Percentiles rank a stretch among this genome's conserved stretches.
Evolutionary conservation across 2,329 filamentous ascomycete genomes (phyloP).

Genomic region (Fusarium sp.): DNA sequence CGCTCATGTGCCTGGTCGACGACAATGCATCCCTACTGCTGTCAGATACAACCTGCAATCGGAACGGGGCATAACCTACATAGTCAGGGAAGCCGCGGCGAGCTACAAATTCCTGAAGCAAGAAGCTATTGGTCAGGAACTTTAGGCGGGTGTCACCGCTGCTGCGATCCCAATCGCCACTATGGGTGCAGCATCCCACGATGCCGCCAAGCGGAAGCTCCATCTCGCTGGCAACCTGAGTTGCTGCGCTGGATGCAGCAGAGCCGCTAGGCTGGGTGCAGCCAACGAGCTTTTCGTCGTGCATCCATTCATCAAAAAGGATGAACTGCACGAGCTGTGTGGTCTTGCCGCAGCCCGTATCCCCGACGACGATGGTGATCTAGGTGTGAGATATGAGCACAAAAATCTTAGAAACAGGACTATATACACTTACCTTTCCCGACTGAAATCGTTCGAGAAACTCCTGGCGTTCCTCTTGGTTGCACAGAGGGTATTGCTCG

Average conservation of each 20-base stretch:
- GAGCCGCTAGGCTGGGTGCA: not conserved
- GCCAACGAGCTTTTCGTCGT: not conserved
- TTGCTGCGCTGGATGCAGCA: not conserved
- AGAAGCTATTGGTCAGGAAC: not conserved
- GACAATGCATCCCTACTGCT: not conserved
- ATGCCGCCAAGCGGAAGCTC: not conserved
- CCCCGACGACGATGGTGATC: not conserved
- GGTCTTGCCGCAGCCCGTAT: not conserved
- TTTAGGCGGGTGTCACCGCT: not conserved
- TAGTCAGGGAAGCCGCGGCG: not conserved
- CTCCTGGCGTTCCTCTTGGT: not conserved
- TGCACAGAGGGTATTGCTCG: not conserved
- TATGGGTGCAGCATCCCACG: not conserved
- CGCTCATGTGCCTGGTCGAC: not conserved
- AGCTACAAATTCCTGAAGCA: not conserved
- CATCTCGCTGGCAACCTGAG: not conserved
- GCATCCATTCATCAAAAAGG: not conserved
- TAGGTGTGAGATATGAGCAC: not conserved
- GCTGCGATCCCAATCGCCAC: not conserved
- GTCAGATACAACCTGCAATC: not conserved
- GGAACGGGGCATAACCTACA: not conserved
- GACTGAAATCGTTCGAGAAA: not conserved
- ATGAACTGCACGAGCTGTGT: not conserved
- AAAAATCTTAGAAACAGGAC: not conserved
- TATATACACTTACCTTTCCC: not conserved